Base-by-base conservation (phyloP, 1,284 basidiomycete species). In the Ustilago shanxiensis region DNA sequence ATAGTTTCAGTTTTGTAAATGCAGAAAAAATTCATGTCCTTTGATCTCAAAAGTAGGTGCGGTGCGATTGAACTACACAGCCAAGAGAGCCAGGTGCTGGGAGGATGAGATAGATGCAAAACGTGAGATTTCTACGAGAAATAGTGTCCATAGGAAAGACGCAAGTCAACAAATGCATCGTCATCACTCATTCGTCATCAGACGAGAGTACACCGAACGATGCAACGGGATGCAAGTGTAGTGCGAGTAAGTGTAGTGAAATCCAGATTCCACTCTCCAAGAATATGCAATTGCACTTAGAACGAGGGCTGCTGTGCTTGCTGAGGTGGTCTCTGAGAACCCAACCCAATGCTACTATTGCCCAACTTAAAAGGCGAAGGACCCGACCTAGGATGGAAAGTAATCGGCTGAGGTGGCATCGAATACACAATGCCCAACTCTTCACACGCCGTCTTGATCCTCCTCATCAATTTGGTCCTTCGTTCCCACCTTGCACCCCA, bases 401-500 rank as follows among this genome's bases (percentile, higher is more conserved):
- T 58, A 39, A 84, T 76, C 29, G 82, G 83, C 69, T 84, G 83
- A 26, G 70, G 76, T 9, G 82, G 82, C 31, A 83, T 72, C 54
- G 71, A 55, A 66, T 83, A 83, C 2, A 54, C 60, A 28, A 85
- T 78, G 10, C 65, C 63, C 13, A 85, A 56, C 45, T 83, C 77
- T 39, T 83, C 74, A 50, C 72, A 76, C 10, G 73, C 55, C 26
- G 61, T 63, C 65, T 83, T 83, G 68, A 85, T 63, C 51, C 72
- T 68, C 31, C 77, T 79, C 80, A 86, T 84, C 22, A 86, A 45
- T 57, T 79, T 77, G 39, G 83, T 85, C 49, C 85, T 70, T 22
- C 83, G 63, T 47, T 66, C 66, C 86, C 85, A 93, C 63, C 93
- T 89, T 14, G 90, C 92, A 59, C 92, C 92, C 93, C 93, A 94